phyloP scores from a whole-genome alignment of 345 rosid genomes.

The Corymbia maculata region DNA sequence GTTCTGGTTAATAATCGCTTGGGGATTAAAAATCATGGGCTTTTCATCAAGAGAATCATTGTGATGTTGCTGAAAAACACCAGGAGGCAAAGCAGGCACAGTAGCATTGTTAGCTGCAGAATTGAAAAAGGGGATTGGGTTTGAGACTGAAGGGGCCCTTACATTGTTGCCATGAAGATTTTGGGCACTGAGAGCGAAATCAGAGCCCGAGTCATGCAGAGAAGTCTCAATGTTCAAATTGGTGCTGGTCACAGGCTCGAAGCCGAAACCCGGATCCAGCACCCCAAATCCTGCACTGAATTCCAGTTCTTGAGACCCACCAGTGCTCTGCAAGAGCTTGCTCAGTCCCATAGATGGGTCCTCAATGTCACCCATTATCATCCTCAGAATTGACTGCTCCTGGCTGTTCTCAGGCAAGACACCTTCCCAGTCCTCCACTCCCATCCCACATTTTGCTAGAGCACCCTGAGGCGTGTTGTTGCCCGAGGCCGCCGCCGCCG shows the following conservation, averaged over 20 bases:
- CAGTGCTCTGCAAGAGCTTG: conserved; percentile 23
- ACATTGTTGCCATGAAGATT: background rate
- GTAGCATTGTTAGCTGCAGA: background rate
- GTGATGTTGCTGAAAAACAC: conserved; percentile 18
- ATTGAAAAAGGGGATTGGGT: background rate
- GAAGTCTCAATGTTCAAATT: background rate
- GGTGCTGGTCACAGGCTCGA: background rate
- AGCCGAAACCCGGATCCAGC: background rate
- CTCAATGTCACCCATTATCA: conserved; percentile 44
- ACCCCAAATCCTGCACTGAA: background rate
- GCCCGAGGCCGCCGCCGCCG: background rate
- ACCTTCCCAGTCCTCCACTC: conserved; percentile 43
- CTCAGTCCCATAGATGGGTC: conserved; percentile 33
- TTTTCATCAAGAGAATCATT: conserved; percentile 20
- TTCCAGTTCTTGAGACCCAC: background rate
- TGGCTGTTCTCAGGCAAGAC: conserved; percentile 33
- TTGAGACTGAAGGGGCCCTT: background rate
- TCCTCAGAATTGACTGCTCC: conserved; percentile 32
- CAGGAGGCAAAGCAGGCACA: background rate
- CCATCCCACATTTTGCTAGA: conserved; percentile 22
- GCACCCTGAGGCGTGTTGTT: background rate
- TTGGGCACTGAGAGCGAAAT: background rate
- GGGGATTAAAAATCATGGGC: conserved; percentile 20
- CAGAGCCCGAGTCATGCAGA: background rate
- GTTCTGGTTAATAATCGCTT: conserved; percentile 22